phyloP scores from a whole-genome alignment of 805 yeast species.

The Saccharomycopsis sp. region DNA sequence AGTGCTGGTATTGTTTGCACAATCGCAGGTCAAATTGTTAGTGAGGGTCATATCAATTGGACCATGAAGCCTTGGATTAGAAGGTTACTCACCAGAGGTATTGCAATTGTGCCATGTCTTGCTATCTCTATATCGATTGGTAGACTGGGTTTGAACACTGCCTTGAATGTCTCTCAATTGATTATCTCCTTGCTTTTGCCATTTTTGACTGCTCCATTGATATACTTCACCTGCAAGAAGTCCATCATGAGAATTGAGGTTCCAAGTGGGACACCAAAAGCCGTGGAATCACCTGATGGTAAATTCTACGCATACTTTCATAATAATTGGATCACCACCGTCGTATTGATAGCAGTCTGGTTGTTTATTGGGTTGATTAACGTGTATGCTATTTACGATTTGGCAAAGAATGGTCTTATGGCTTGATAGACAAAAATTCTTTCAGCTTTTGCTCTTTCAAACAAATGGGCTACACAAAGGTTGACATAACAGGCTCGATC shows the following conservation, averaged over 20 bases:
- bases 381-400: slow-evolving; percentile 46
- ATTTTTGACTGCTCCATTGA: slow-evolving; percentile 74
- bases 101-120: slow-evolving; percentile 76
- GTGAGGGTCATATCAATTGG: slow-evolving; percentile 88
- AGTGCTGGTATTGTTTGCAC: slow-evolving; percentile 92
- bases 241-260: slow-evolving; percentile 51
- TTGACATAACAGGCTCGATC: no score
- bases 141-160: slow-evolving; percentile 55
- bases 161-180: slow-evolving; percentile 81
- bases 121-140: slow-evolving; percentile 66
- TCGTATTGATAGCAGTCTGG: slow-evolving; percentile 54
- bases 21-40: slow-evolving; percentile 81
- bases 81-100: slow-evolving; percentile 64
- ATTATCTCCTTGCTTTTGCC: slow-evolving; percentile 76
- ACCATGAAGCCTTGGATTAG: slow-evolving; percentile 70
- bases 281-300: background rate
- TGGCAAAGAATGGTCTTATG: slow-evolving; percentile 26
- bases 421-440: no score
- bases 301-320: slow-evolving; percentile 40
- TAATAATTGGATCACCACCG: slow-evolving; percentile 51
- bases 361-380: slow-evolving; percentile 62
- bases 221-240: slow-evolving; percentile 68
- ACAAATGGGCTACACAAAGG: no score
- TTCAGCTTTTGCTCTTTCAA: no score
- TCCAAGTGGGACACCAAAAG: slow-evolving; percentile 6